Conservation (phyloP, 257 asterid genomes). For the Petunia secreta region DNA sequence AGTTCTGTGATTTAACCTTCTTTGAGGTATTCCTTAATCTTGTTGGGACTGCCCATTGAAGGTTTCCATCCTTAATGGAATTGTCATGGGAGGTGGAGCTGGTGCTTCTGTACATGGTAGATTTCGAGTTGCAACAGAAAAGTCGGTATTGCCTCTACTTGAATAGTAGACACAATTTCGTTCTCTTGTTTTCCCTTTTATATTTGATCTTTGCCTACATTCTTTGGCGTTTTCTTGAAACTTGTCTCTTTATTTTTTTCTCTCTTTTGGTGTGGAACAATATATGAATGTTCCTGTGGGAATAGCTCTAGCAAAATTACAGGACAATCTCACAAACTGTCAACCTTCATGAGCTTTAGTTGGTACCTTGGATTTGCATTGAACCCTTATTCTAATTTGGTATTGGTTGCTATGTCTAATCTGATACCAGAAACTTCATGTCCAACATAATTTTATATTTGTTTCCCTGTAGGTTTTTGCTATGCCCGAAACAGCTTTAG, state of each 20-base stretch:
- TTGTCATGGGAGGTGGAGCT: slow-evolving; percentile 98
- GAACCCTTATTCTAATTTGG: not conserved
- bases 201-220: slow-evolving; percentile 5
- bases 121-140: slow-evolving; percentile 90
- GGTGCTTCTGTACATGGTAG: slow-evolving; percentile 88
- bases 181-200: not conserved
- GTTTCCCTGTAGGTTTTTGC: slow-evolving; percentile 78
- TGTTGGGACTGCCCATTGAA: slow-evolving; percentile 29
- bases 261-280: slow-evolving; percentile 5
- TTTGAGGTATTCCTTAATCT: not conserved
- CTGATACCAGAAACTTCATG: not conserved
- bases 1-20: not conserved
- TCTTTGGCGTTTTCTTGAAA: not conserved
- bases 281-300: not conserved
- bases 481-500: slow-evolving; percentile 97
- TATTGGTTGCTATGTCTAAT: slow-evolving; percentile 17
- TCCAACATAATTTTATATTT: slow-evolving; percentile 20
- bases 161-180: not conserved
- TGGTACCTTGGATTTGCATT: not conserved
- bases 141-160: slow-evolving; percentile 55
- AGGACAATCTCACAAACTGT: not conserved
- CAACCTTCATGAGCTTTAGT: not conserved
- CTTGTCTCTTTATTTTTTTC: not conserved
- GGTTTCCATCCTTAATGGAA: slow-evolving; percentile 93
- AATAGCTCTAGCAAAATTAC: not conserved